Conservation (phyloP, 2,329 filamentous ascomycete genomes). For the Fusarium mangiferae region DNA sequence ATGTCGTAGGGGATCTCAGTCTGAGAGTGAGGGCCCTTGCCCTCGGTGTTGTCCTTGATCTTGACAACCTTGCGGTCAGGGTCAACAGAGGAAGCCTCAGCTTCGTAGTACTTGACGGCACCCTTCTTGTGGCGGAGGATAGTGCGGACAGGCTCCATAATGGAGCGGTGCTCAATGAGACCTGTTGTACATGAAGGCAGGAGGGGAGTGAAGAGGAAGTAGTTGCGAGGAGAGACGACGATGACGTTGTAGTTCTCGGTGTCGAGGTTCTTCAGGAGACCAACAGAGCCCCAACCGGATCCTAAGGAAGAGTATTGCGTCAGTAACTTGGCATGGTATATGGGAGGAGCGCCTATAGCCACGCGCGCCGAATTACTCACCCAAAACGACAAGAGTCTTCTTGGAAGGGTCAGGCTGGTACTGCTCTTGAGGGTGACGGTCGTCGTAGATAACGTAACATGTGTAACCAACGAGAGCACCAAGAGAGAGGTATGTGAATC, state of each 20-base stretch:
- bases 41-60: conserved; percentile 91
- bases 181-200: conserved; percentile 97
- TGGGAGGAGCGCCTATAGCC: background rate
- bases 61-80: conserved; percentile 87
- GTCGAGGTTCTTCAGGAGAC: conserved; percentile 97
- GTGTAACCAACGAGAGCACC: conserved; percentile 77
- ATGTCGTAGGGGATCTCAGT: conserved; percentile 98
- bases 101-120: conserved; percentile 96
- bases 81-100: conserved; percentile 95
- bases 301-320: conserved; percentile 62
- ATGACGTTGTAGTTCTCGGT: conserved; percentile 99
- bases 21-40: conserved; percentile 83
- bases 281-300: conserved; percentile 95
- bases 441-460: conserved; percentile 83
- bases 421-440: conserved; percentile 85
- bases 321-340: conserved; percentile 33
- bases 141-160: conserved; percentile 98
- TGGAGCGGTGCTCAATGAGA: conserved; percentile 97
- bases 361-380: conserved; percentile 61
- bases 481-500: conserved; percentile 80
- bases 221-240: conserved; percentile 97
- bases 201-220: conserved; percentile 98
- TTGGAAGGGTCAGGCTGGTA: conserved; percentile 82
- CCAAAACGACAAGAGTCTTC: conserved; percentile 96
- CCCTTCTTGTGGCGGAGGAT: conserved; percentile 96